phyloP scores from a whole-genome alignment of 2,329 filamentous ascomycete species.

The Trichoderma koningiopsis region DNA sequence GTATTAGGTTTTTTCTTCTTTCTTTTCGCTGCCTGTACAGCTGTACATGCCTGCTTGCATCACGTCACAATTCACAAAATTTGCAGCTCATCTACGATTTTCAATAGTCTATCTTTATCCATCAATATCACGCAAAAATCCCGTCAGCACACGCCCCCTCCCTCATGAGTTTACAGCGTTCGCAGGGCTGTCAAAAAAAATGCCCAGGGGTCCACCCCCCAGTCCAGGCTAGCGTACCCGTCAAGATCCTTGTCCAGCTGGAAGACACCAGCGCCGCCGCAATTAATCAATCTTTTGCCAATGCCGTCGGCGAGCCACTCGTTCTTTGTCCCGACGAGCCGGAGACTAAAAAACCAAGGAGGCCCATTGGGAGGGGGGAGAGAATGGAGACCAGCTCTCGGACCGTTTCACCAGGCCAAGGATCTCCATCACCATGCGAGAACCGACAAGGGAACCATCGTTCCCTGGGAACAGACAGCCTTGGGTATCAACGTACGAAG shows the following conservation, averaged over 20 bases:
- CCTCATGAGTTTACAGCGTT: neutral
- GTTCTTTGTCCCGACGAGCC: slow-evolving; percentile 3
- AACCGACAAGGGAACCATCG: neutral
- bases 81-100: neutral
- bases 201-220: neutral
- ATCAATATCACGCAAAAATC: neutral
- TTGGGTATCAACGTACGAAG: neutral
- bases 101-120: neutral
- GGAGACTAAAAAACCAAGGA: neutral
- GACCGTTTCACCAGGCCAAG: neutral
- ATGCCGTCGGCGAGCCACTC: slow-evolving; percentile 1
- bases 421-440: neutral
- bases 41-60: neutral
- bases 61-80: neutral
- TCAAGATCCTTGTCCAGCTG: slow-evolving; percentile 29
- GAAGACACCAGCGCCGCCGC: slow-evolving; percentile 2
- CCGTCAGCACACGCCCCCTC: neutral
- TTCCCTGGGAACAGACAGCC: neutral
- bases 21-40: neutral
- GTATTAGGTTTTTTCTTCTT: neutral
- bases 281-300: neutral
- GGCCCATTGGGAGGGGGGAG: neutral
- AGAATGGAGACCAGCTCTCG: neutral
- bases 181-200: neutral
- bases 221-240: slow-evolving; percentile 17